phyloP scores from a whole-genome alignment of 371 early-diverging fungal genomes.

The Apophysomyces sp. region DNA sequence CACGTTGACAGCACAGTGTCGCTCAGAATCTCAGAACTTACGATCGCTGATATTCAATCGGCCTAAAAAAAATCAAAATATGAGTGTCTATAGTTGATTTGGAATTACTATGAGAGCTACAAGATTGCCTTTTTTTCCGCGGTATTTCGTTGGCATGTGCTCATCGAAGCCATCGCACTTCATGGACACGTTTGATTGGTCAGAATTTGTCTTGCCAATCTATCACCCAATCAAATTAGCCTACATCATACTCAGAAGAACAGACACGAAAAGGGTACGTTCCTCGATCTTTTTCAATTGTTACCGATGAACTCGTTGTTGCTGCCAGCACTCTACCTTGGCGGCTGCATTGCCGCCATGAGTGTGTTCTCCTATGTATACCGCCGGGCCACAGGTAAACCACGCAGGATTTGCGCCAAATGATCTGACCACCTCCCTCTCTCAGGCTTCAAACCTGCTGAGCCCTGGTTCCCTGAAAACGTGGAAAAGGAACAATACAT shows the following conservation, averaged over 20 bases:
- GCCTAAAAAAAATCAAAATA: no score
- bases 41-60: no score
- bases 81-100: no score
- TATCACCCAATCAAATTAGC: conserved; percentile 19
- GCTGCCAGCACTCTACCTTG: conserved; percentile 57
- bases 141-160: background rate
- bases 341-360: conserved; percentile 66
- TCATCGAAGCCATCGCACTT: background rate
- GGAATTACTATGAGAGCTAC: no score
- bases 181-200: background rate
- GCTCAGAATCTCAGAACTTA: no score
- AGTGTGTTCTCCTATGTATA: conserved; percentile 60
- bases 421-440: background rate
- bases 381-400: conserved; percentile 40
- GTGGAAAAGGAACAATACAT: conserved; percentile 71
- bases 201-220: background rate
- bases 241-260: conserved; percentile 19
- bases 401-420: conserved; percentile 6
- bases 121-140: no score
- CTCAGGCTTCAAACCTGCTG: conserved; percentile 27
- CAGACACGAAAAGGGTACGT: background rate
- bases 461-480: conserved; percentile 76
- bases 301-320: conserved; percentile 41
- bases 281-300: conserved; percentile 5
- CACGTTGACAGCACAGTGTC: no score